These are phyloP conservation scores for Plasmodium ovale DNA, from an alignment of 169 alveolate species.

Conservation along the genomic window DNA sequence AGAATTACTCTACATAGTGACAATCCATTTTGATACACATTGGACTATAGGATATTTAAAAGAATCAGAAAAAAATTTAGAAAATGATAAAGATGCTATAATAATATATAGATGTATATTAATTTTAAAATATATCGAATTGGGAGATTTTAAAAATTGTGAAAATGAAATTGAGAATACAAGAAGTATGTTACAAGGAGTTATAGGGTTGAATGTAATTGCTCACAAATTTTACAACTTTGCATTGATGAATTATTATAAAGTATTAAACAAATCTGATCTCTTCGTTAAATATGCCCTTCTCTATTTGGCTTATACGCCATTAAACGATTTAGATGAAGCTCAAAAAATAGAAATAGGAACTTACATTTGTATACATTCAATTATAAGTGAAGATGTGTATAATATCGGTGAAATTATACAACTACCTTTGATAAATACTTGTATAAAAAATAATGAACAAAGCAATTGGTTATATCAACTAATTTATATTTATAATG, in stretches of 20 bases:
- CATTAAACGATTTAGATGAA: constrained; percentile 62
- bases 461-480: constrained; percentile 52
- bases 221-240: constrained; percentile 71
- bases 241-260: constrained; percentile 69
- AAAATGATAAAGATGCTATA: constrained; percentile 71
- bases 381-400: constrained; percentile 73
- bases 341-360: constrained; percentile 52
- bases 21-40: constrained; percentile 13
- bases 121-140: constrained; percentile 41
- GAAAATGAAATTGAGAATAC: constrained; percentile 65
- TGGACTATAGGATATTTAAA: constrained; percentile 58
- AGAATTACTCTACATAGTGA: constrained; percentile 54
- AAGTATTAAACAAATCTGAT: constrained; percentile 58
- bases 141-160: constrained; percentile 52
- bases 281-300: constrained; percentile 64
- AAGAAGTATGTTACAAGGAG: constrained; percentile 65
- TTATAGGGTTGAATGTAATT: constrained; percentile 46
- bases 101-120: constrained; percentile 72
- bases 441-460: constrained; percentile 48
- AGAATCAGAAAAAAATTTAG: constrained; percentile 54
- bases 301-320: constrained; percentile 70
- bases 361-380: constrained; percentile 55
- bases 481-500: constrained; percentile 52
- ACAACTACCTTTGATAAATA: constrained; percentile 49
- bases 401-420: constrained; percentile 70